phyloP scores from a whole-genome alignment of 192 early-diverging fungal genomes.

The Powellomyces hirtus region DNA sequence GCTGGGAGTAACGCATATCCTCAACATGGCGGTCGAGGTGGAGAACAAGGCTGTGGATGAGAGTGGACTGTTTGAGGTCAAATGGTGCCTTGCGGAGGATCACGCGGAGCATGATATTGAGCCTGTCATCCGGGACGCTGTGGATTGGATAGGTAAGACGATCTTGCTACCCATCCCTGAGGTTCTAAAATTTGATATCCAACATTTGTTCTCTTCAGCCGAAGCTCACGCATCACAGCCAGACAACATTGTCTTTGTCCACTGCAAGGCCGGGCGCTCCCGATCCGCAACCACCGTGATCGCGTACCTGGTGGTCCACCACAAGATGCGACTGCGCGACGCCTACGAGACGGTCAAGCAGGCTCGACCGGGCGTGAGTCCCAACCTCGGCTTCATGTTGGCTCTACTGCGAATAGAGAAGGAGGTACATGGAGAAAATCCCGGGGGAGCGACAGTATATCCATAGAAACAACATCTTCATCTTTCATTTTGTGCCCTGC shows the following conservation, averaged over 20 bases:
- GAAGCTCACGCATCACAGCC: constrained; percentile 36
- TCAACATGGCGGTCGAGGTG: constrained; percentile 77
- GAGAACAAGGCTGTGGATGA: constrained; percentile 42
- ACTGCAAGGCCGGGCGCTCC: constrained; percentile 75
- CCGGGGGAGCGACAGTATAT: neutral
- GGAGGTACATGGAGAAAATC: constrained; percentile 44
- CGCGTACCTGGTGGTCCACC: constrained; percentile 61
- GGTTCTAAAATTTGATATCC: no score
- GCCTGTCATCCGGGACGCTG: constrained; percentile 55
- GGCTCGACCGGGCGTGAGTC: constrained; percentile 64
- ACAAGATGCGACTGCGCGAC: constrained; percentile 59
- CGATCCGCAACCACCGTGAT: constrained; percentile 68
- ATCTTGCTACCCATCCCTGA: no score
- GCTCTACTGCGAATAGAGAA: constrained; percentile 68
- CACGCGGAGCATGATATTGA: constrained; percentile 71
- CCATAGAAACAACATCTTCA: no score
- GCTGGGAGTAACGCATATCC: constrained; percentile 59
- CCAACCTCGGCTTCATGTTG: constrained; percentile 76
- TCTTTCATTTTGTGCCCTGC: no score
- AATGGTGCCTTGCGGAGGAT: constrained; percentile 50
- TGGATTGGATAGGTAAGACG: constrained; percentile 65
- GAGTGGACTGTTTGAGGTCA: constrained; percentile 47
- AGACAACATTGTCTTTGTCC: constrained; percentile 60
- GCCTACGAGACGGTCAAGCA: constrained; percentile 68
- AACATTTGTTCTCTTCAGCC: constrained; percentile 5